Base-by-base conservation (phyloP, 2,329 filamentous ascomycete species). In the Claviceps sp. region DNA sequence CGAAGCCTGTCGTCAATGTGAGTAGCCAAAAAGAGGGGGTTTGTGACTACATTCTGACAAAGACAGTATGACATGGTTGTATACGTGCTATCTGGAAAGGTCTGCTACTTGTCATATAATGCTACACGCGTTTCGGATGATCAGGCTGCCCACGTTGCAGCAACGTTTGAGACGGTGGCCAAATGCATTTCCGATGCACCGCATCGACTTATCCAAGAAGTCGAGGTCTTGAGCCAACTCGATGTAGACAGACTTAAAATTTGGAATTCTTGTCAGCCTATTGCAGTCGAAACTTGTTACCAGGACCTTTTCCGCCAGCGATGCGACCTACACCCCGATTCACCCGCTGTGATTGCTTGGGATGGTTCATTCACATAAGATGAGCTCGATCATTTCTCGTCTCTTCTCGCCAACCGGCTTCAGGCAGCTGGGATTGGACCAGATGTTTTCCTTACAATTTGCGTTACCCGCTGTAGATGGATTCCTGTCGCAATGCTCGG, bases 391-490 rank as follows among this genome's bases (percentile, higher is more conserved):
- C 26, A 13, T 19, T 41, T 16, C 4, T 49, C 50, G 6, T 46
- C 50, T 14, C 5, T 40, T 17, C 30, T 54, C 2, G 53, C 53
- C 13, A 19, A 1, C 6, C n/a, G n/a, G 10, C 50, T 51, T 40
- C 40, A 17, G 10, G n/a, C 11, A 11, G 24, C 41, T 13, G 50
- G 53, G 16, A 47, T 50, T 43, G 37, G 30, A n/a, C 30, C 38
- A 43, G 48, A 50, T 2, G 11, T 43, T 19, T 34, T 55, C 22
- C 56, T 66, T 0, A 57, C 58, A 2, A 41, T 67, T 0, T 64
- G 57, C 42, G 60, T 62, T n/a, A 59, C 64, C 11, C 67, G 65
- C 40, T 64, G 60, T 0, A 52, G 26, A 41, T 41, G 17, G 37
- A 40, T 38, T 40, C 11, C 19, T 40, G 34, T 66, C 3, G 58